A percentile compares a stretch with the other conserved stretches of the same genome.
phyloP scores from a whole-genome alignment of 164 flowering plant genomes.

The Vitis cinerea region DNA sequence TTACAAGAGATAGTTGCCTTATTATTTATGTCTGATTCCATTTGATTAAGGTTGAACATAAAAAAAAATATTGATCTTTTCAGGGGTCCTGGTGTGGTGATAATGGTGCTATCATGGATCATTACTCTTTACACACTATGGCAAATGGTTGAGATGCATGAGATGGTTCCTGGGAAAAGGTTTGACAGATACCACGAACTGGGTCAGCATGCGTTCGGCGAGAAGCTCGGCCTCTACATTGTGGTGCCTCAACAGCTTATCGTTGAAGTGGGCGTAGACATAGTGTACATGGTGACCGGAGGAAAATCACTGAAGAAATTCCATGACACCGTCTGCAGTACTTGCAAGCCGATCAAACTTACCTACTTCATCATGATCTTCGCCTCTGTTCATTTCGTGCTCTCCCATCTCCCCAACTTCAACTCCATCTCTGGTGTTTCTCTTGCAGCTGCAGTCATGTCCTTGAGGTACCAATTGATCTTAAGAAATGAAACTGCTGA shows the following conservation, averaged over 20 bases:
- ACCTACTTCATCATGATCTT: slow-evolving; percentile 53
- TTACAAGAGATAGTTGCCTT: too few species aligned
- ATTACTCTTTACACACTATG: slow-evolving; percentile 54
- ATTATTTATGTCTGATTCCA: too few species aligned
- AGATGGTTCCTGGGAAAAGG: slow-evolving; percentile 55
- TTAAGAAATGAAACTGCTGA: too few species aligned
- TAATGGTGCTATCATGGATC: slow-evolving; percentile 47
- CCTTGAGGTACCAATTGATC: slow-evolving; percentile 29
- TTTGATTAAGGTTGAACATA: neutral
- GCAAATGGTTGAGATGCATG: slow-evolving; percentile 74
- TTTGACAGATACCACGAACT: slow-evolving; percentile 60
- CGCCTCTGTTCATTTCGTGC: slow-evolving; percentile 44
- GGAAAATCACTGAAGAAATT: slow-evolving; percentile 50
- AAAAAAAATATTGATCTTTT: neutral
- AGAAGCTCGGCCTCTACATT: slow-evolving; percentile 51
- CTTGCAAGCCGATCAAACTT: slow-evolving; percentile 27
- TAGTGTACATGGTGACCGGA: slow-evolving; percentile 64
- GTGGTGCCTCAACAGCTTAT: slow-evolving; percentile 58
- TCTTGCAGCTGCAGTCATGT: slow-evolving; percentile 59
- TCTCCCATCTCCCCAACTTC: slow-evolving; percentile 57
- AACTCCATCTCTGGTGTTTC: slow-evolving; percentile 53
- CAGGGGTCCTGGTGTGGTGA: slow-evolving; percentile 61
- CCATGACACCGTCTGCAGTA: slow-evolving; percentile 26
- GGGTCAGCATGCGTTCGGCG: slow-evolving; percentile 59
- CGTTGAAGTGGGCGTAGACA: slow-evolving; percentile 44